Percentiles rank a stretch among this genome's conserved stretches.
These are phyloP conservation scores for Blastobotrys buckinghamii DNA, from an alignment of 1,139 yeast species.

Conservation along the genomic window DNA sequence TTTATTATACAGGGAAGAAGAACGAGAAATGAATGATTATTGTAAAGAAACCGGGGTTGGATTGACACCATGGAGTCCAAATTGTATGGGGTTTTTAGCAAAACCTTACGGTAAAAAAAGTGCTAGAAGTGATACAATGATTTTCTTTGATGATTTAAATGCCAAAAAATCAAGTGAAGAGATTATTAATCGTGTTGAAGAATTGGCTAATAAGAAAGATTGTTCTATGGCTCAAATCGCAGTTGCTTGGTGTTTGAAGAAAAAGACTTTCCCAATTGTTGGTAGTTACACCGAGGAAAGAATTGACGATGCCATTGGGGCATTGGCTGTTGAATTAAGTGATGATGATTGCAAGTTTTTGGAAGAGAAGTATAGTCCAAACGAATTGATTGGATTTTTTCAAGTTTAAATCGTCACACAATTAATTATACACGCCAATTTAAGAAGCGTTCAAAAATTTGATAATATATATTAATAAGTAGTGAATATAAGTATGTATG, in stretches of 20 bases:
- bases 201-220: constrained; percentile 40
- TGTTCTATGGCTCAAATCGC: constrained; percentile 50
- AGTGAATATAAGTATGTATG: too few relatives aligned
- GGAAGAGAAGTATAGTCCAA: constrained; percentile 42
- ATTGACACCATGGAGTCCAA: constrained; percentile 48
- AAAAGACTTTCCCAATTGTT: constrained; percentile 49
- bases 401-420: too few relatives aligned
- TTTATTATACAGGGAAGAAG: constrained; percentile 53
- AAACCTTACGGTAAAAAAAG: constrained; percentile 31
- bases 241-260: constrained; percentile 48
- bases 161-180: constrained; percentile 44
- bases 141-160: constrained; percentile 49
- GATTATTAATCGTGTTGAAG: constrained; percentile 48
- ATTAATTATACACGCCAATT: too few relatives aligned
- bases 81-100: constrained; percentile 43
- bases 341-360: constrained; percentile 43
- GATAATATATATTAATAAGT: too few relatives aligned
- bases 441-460: too few relatives aligned
- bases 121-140: constrained; percentile 35
- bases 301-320: constrained; percentile 48
- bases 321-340: constrained; percentile 40
- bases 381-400: too few relatives aligned
- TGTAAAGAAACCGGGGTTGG: constrained; percentile 46
- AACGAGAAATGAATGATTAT: constrained; percentile 52
- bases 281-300: constrained; percentile 47